Conservation (phyloP, 495 filamentous ascomycete species). For the Aspergillus bertholletiae region DNA sequence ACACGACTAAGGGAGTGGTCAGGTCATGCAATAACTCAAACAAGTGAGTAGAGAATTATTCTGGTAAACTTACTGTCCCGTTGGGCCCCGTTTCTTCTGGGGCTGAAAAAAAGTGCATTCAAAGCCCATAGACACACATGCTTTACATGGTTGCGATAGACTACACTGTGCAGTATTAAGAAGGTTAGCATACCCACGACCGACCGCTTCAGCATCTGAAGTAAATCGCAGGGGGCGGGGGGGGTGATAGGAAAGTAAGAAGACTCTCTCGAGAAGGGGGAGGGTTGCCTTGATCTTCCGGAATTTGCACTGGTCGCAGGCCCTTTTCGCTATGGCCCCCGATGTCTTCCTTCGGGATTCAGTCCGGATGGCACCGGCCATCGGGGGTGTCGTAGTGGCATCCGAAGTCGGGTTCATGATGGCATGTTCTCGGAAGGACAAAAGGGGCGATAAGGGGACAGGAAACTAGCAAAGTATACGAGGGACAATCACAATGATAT, state of each 20-base stretch:
- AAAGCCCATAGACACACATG: slow-evolving; percentile 38
- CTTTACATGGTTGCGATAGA: slow-evolving; percentile 37
- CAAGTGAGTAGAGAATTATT: not conserved
- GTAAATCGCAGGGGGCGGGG: not conserved
- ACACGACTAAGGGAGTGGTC: slow-evolving; percentile 25
- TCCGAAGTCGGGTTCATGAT: slow-evolving; percentile 15
- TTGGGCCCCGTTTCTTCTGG: slow-evolving; percentile 42
- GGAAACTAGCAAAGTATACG: not conserved
- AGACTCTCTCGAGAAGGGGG: not conserved
- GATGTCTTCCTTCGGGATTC: slow-evolving; percentile 22
- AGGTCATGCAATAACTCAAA: not conserved
- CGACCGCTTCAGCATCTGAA: not conserved
- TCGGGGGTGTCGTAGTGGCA: slow-evolving; percentile 6
- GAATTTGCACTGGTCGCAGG: slow-evolving; percentile 43
- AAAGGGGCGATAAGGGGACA: not conserved
- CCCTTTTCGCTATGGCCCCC: slow-evolving; percentile 30
- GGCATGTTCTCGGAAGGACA: slow-evolving; percentile 6
- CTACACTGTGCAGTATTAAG: slow-evolving; percentile 32
- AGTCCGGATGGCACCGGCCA: slow-evolving; percentile 27
- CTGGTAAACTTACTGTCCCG: slow-evolving; percentile 35
- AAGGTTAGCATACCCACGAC: not conserved
- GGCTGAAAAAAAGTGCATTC: slow-evolving; percentile 45
- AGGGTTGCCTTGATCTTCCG: slow-evolving; percentile 39
- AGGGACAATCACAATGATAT: not conserved
- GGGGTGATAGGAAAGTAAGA: slow-evolving; percentile 3